Evolutionary conservation across 352 stramenopile species (phyloP), one percentile per base, ranked within the genome.

Genomic region (Blastocystis sp.): DNA sequence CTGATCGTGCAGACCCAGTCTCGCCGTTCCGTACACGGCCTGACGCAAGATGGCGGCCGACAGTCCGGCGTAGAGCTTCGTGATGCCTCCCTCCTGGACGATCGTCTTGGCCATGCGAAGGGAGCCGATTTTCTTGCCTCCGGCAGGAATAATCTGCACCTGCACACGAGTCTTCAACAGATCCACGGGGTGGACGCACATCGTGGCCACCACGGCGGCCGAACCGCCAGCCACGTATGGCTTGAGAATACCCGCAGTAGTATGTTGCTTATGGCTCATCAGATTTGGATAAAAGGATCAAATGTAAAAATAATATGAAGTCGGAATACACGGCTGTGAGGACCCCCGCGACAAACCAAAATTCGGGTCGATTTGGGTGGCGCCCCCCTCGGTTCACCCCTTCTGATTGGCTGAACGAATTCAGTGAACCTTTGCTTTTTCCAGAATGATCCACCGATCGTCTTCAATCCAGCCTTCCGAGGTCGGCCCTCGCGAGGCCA

Each of bases 21-120:
- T 89, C 54, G 91, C 89, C 3, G 91, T 93, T 34, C 90, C 92
- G 88, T 93, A 93, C 45, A 91, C 89, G 7, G 90, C 91, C 89
- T 93, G 91, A 45, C 91, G 87, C 59, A 90, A 91, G 21, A 93
- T 89, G 38, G 91, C 90, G 40, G 91, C 91, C 10, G 90, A 91
- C 40, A 93, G 88, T 1, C 91, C 89, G 28, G 77, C 82, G 82
- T 91, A 91, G 77, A 91, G 66, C 64, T 79, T 79, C n/a, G 64
- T 88, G 4, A 79, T 43, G 48, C 78, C 78, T 65, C 78, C 68
- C 38, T 88, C 64, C n/a, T 10, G 34, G 17, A 79, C 21, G 66
- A 88, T 88, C 24, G 10, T 42, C 63, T 70, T 69, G n/a, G 78
- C 78, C 64, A 76, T 79, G 24, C 66, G 38, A 4, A 79, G 28